Evolutionary conservation across 1,284 basidiomycete species (phyloP).

Genomic region (Sphaerobolus stellatus): DNA sequence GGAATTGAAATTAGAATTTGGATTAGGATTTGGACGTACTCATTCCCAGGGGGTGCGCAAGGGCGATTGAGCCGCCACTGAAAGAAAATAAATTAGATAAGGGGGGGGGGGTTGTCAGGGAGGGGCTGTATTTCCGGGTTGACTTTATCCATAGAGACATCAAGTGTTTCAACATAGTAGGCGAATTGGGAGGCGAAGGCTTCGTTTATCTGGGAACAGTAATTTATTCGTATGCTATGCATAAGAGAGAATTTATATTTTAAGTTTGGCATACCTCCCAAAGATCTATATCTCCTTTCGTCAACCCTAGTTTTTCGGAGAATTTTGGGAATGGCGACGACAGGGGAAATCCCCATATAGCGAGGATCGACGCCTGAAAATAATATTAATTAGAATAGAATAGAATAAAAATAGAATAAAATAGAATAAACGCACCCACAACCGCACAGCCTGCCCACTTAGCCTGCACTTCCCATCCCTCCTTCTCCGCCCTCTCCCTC

Average conservation of each 20-base stretch:
- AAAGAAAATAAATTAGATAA: neutral
- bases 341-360: slow-evolving; percentile 85
- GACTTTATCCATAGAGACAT: slow-evolving; percentile 79
- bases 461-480: slow-evolving; percentile 84
- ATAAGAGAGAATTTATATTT: slow-evolving; percentile 35
- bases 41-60: slow-evolving; percentile 80
- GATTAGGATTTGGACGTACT: slow-evolving; percentile 51
- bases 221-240: too few relatives aligned
- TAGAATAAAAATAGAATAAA: slow-evolving; percentile 1
- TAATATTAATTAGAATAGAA: slow-evolving; percentile 22
- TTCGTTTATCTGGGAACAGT: slow-evolving; percentile 72
- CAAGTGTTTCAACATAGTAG: slow-evolving; percentile 77
- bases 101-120: too few relatives aligned
- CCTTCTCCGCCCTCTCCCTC: slow-evolving; percentile 77
- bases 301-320: slow-evolving; percentile 72
- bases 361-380: slow-evolving; percentile 76
- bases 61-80: slow-evolving; percentile 85
- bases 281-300: slow-evolving; percentile 83
- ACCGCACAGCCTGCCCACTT: slow-evolving; percentile 85
- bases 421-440: slow-evolving; percentile 56
- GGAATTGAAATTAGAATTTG: too few relatives aligned
- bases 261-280: slow-evolving; percentile 68
- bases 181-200: slow-evolving; percentile 81
- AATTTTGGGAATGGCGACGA: slow-evolving; percentile 81
- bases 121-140: slow-evolving; percentile 84